A percentile compares a stretch with the other conserved stretches of the same genome.
phyloP scores from a whole-genome alignment of 805 yeast genomes.

The Candida andamanensis region DNA sequence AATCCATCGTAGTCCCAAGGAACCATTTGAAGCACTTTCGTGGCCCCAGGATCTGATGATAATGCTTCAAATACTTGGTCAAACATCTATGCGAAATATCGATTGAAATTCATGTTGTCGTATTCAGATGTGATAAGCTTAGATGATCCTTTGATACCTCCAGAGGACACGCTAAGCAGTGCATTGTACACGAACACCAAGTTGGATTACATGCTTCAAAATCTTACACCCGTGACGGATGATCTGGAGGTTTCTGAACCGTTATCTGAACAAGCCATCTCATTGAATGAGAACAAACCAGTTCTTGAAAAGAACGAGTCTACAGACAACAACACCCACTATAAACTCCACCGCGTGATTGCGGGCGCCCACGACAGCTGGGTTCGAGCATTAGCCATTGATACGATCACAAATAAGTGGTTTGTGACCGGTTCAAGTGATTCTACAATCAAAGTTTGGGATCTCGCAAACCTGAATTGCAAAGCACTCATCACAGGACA shows the following conservation, averaged over 20 bases:
- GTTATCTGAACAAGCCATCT: too few species aligned
- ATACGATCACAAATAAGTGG: conserved; percentile 79
- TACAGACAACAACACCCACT: background rate
- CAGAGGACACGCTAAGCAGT: conserved; percentile 26
- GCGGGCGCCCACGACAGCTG: conserved; percentile 88
- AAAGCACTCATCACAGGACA: conserved; percentile 85
- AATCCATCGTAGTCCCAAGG: conserved; percentile 1
- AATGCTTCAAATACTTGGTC: conserved; percentile 2
- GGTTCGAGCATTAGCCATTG: conserved; percentile 77
- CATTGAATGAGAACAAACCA: too few species aligned
- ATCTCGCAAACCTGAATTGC: conserved; percentile 63
- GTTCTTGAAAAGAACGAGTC: too few species aligned
- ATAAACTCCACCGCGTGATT: conserved; percentile 49
- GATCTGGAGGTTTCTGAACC: too few species aligned
- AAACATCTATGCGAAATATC: conserved; percentile 2
- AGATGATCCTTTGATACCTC: conserved; percentile 16
- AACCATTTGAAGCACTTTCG: conserved; percentile 5
- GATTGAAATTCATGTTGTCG: conserved; percentile 3
- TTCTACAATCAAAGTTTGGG: conserved; percentile 88
- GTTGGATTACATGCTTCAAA: conserved; percentile 17
- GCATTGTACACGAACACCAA: conserved; percentile 26
- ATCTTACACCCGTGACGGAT: too few species aligned
- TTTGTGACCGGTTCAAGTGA: conserved; percentile 91
- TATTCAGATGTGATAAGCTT: conserved; percentile 9
- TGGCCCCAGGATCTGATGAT: background rate